Base-by-base conservation (phyloP, 2,329 filamentous ascomycete species). In the Pestalotiopsis sp. region DNA sequence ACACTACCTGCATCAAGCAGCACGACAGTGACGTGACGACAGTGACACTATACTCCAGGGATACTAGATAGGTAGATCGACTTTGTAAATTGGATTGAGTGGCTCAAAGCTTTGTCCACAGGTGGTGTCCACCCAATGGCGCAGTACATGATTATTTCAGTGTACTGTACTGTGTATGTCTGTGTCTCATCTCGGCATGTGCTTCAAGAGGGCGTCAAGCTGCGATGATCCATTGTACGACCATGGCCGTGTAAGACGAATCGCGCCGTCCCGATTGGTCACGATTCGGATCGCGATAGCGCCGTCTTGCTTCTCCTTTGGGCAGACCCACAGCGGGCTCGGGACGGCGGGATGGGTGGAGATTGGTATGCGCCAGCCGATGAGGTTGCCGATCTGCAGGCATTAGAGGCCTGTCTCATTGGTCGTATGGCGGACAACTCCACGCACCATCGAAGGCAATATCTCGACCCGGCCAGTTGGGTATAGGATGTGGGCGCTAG, bases 401-500 rank as follows among this genome's bases (percentile, higher is more conserved):
- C 14, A 31, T 23, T 25, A 59, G 57, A 17, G 11, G 14, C 23
- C 23, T 12, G 27, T 27, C 23, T 31, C 27, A 61, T 61, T 61
- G 59, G 59, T 36, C 12, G 20, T 17, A 36, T 25, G 6, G 31
- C 25, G 27, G n/a, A 25, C 27, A 36, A 27, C 36, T 61, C 36
- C 59, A 27, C 59, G 31, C n/a, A 52, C 59, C 31, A 61, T 61
- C 25, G 59, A 61, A 61, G 27, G 27, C 36, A 61, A 61, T 61
- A 61, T 52, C 45, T 17, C 27, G 27, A 20, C 11, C 27, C 59
- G 14, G 31, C 59, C 59, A 61, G 59, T 61, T 61, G 31, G 59
- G 59, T 11, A 61, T 36, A 36, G 59, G 13, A 38, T 36, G n/a
- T 27, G 25, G 17, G 27, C 25, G 31, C 59, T 38, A 36, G 31